A percentile compares a stretch with the other conserved stretches of the same genome.
phyloP scores from a whole-genome alignment of 2,329 filamentous ascomycete genomes.

The Pestalotiopsis sp. region DNA sequence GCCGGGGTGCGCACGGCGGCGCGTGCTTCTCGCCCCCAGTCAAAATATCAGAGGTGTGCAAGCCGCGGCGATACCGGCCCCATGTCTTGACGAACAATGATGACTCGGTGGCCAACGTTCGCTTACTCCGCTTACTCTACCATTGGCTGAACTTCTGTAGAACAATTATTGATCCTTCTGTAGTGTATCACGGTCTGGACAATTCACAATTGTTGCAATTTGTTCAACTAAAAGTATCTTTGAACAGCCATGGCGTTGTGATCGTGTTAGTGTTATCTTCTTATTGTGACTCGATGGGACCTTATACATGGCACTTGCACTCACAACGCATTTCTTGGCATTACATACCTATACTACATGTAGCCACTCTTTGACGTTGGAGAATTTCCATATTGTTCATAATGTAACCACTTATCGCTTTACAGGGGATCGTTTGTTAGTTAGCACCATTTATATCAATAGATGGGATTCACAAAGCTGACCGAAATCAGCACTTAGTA shows the following conservation, averaged over 20 bases:
- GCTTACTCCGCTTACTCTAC: constrained; percentile 6
- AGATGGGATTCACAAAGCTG: background rate
- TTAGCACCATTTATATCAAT: background rate
- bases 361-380: no score
- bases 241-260: no score
- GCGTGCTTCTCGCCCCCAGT: constrained; percentile 1
- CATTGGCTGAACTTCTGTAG: background rate
- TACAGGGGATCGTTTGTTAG: no score
- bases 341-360: no score
- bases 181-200: background rate
- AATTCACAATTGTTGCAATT: background rate
- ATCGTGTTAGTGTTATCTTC: no score
- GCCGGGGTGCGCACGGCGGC: background rate
- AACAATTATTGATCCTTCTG: background rate
- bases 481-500: background rate
- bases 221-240: background rate
- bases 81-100: background rate
- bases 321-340: no score
- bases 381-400: no score
- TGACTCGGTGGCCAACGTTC: background rate
- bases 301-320: no score
- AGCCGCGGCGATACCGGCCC: constrained; percentile 4
- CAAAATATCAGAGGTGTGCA: background rate
- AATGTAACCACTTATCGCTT: no score
- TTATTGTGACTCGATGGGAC: no score